Evolutionary conservation across 2,329 filamentous ascomycete genomes (phyloP).

Genomic region (Colletotrichum sp.): DNA sequence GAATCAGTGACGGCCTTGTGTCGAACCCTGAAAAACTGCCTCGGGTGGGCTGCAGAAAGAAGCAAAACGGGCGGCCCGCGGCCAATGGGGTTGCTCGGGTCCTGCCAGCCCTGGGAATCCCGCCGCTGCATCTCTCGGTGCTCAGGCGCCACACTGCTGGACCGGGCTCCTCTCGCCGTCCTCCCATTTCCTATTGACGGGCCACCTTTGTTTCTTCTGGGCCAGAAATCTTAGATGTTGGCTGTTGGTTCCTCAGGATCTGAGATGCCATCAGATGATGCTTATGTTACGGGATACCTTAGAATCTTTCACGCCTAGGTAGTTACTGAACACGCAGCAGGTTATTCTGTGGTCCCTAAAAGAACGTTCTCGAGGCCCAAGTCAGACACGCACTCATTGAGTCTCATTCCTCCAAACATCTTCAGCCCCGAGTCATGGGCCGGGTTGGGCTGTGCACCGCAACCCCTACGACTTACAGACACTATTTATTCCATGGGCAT

Average conservation of each 20-base stretch:
- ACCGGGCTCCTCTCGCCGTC: not conserved
- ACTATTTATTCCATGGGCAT: not conserved
- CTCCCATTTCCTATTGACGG: conserved; percentile 8
- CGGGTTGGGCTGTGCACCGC: not conserved
- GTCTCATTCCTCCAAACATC: not conserved
- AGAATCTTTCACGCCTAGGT: not conserved
- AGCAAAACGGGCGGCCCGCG: not conserved
- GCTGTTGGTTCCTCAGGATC: not conserved
- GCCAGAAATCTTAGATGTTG: not conserved
- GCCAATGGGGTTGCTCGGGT: conserved; percentile 7
- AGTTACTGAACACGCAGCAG: not conserved
- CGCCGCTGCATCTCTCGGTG: conserved; percentile 9
- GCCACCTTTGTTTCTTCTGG: not conserved
- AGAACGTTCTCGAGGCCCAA: not conserved
- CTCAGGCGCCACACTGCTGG: conserved; percentile 5
- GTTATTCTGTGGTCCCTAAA: not conserved
- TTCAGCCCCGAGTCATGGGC: not conserved
- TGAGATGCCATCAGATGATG: not conserved
- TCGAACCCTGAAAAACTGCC: conserved; percentile 7
- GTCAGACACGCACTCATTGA: not conserved
- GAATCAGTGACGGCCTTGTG: not conserved
- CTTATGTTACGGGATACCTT: not conserved
- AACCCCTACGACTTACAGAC: not conserved
- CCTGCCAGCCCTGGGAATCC: not conserved
- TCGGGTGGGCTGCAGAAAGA: not conserved